Evolutionary conservation across 2,329 filamentous ascomycete genomes (phyloP), one percentile per base, ranked within the genome.

Genomic region (Saccharata proteae): DNA sequence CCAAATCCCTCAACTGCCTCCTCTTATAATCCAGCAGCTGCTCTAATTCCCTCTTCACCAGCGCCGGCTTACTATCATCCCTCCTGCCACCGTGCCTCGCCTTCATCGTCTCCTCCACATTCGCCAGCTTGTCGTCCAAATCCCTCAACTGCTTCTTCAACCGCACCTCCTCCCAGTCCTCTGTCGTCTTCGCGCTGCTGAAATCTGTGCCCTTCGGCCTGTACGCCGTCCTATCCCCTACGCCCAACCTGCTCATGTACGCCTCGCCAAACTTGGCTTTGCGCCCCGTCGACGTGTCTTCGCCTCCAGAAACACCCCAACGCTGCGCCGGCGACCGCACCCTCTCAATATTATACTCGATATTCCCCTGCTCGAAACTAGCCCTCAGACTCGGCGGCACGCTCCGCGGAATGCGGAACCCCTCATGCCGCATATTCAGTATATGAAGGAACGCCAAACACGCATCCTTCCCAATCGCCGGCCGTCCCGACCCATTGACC

Each of bases 211-310:
- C 90, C 23, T 78, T 66, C 6, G 80, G 73, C 50, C 81, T 78
- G 59, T 90, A 88, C 37, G 43, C 40, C 43, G 78, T 76, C 48
- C 86, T 80, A 31, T 75, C 73, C 13, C 74, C 74, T 5, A 77
- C 67, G 6, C 90, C 90, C 22, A 98, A 69, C 9, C 90, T 77
- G 38, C 82, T 92, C 35, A 98, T 72, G 58, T 96, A 98, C 41
- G 93, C 82, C 55, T 98, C 90, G 42, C 90, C 90, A 51, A 98
- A 98, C 61, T 93, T 94, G 45, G 85, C 80, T 62, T 98, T 98
- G 50, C 82, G 80, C 36, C 88, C 86, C 1, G 84, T 90, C 20
- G 71, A 62, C 0, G 88, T 94, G 42, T 72, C 71, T 30, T 92
- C 83, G 49, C 86, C 81, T 28, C 77, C 73, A 40, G 79, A 74